Base-by-base conservation (phyloP, 352 stramenopile genomes). In the Globisporangium heterothallicum region DNA sequence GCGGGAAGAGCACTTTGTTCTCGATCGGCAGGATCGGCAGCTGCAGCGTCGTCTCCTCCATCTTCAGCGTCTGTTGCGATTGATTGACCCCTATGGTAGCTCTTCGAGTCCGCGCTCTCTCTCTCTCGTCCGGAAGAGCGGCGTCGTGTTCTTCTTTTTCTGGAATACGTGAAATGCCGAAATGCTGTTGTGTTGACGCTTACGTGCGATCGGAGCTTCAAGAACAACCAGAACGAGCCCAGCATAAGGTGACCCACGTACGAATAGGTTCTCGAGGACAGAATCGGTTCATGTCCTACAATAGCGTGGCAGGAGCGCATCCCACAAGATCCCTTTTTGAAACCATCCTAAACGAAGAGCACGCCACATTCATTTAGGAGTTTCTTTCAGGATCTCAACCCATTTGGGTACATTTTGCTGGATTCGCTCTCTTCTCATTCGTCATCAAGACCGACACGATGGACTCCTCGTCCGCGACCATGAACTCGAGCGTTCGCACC, bases 1-100 rank as follows among this genome's bases (percentile, higher is more conserved):
- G 68, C 12, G 80, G 80, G 58, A 91, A 91, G 30, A 91, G 74
- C 44, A 91, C 80, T 42, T 84, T 78, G 51, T 72, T 64, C 32
- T 80, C 69, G 22, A 91, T 68, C 45, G 80, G 72, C 58, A 91
- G 63, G 53, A 91, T 70, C 42, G 80, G 78, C 53, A 88, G 53
- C 58, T 70, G 56, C 61, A 70, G 53, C 52, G 70, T 43, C 32
- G 66, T 49, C 38, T 58, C 56, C 19, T 57, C 56, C 56, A 56
- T 67, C 36, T 46, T 53, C 10, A 16, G 32, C 40, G 50, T 26
- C 41, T n/a, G 29, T 30, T 55, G 27, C 36, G 35, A 59, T 36
- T 60, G 45, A 32, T 59, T 63, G 29, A 43, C 54, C 42, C 48
- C 54, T 59, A 59, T 59, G 53, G 44, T 53, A 21, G 24, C 42